Base-by-base conservation (phyloP, 1,284 basidiomycete species). In the Malassezia arunalokei region DNA sequence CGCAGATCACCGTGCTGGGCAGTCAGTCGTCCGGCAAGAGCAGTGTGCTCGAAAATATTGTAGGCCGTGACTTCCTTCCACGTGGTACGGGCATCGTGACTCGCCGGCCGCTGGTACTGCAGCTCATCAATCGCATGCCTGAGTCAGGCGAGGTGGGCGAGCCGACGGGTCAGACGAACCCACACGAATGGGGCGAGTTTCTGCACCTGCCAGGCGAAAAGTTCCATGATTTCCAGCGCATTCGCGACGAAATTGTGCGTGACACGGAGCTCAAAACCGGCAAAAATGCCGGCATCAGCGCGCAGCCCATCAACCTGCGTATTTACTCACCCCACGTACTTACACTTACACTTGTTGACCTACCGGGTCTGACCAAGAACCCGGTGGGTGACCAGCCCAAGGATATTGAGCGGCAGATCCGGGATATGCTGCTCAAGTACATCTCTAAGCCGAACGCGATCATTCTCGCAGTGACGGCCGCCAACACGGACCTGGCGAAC, bases 161-260 rank as follows among this genome's bases (percentile, higher is more conserved):
- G 51, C 44, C 44, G 6, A 47, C 44, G 9, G 79, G 78, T 37
- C 63, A 79, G 83, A 61, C 78, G 80, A 44, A 86, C 83, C 72
- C 94, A 90, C 83, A 94, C 66, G 92, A 96, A 76, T 98, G 92
- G 92, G 92, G 91, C 71, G 92, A 98, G 77, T 98, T 98, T 79
- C 77, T 96, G 29, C 64, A 71, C 74, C 79, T 94, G 42, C 90
- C 92, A 0, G 86, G 86, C 51, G 87, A 96, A 77, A 96, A 96
- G 76, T 94, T 96, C 77, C 85, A 84, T 74, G 92, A 98, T 77
- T 98, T 98, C 76, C 79, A 82, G 77, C 92, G 94, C 79, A 94
- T 96, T 71, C 80, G 91, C 58, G 87, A 86, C 43, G 92, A 98
- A 76, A 98, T 98, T 66, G 81, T 95, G 31, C 83, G 84, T 57